Conservation (phyloP, 768 basidiomycete species). For the Leccinum imitatum region DNA sequence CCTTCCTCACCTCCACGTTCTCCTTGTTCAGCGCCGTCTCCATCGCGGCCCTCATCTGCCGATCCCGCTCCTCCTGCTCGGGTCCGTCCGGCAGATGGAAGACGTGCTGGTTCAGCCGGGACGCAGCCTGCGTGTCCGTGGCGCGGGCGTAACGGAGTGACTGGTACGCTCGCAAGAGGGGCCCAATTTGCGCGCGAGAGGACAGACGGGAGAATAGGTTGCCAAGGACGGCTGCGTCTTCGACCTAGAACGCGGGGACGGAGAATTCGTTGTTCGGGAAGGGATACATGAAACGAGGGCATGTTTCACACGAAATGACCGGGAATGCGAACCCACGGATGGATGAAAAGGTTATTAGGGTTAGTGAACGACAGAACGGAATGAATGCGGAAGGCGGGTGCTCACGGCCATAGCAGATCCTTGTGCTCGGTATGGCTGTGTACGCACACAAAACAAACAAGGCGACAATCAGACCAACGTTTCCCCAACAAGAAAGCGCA, state of each 20-base stretch:
- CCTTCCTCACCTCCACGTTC: constrained; percentile 7
- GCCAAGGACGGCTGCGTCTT: constrained; percentile 43
- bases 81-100: constrained; percentile 59
- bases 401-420: constrained; percentile 55
- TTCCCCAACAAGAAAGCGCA: background rate
- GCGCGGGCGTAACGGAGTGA: constrained; percentile 50
- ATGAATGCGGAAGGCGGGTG: background rate
- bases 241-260: constrained; percentile 23
- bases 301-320: background rate
- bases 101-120: constrained; percentile 49
- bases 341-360: background rate
- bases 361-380: background rate
- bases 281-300: background rate
- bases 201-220: constrained; percentile 50
- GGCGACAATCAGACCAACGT: background rate
- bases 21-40: constrained; percentile 34
- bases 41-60: constrained; percentile 50
- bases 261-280: background rate
- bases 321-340: background rate
- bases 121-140: constrained; percentile 46
- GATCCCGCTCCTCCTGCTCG: constrained; percentile 51
- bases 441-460: background rate
- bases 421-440: constrained; percentile 52
- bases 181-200: constrained; percentile 39
- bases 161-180: constrained; percentile 53